Evolutionary conservation across 2,329 filamentous ascomycete genomes (phyloP).

Genomic region (Fusarium fujikuroi): DNA sequence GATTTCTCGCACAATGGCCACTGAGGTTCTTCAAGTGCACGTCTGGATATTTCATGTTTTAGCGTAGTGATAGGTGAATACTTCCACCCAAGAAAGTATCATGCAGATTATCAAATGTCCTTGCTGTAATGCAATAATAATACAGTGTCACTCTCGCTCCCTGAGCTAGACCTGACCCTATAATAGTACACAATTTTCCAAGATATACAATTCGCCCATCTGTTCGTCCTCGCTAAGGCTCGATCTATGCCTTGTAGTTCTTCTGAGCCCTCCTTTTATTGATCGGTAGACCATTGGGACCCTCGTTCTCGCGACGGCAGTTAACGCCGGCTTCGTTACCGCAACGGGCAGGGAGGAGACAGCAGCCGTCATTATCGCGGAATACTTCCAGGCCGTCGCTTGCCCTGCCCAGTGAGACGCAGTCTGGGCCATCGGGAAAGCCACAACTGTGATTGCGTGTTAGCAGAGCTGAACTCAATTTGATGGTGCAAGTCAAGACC

Average conservation of each 20-base stretch:
- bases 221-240: not conserved
- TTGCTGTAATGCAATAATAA: not conserved
- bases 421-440: not conserved
- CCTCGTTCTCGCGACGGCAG: constrained; percentile 2
- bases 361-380: not conserved
- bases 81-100: rapidly evolving
- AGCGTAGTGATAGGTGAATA: not conserved
- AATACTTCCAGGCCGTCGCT: not conserved
- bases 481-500: rapidly evolving
- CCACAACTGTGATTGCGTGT: not conserved
- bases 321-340: not conserved
- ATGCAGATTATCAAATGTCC: too few relatives aligned
- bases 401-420: not conserved
- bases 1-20: not conserved
- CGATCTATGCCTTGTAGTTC: not conserved
- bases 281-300: not conserved
- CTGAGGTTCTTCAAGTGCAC: rapidly evolving
- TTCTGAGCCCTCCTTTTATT: not conserved
- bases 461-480: not conserved
- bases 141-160: not conserved
- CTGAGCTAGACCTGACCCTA: too few relatives aligned
- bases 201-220: too few relatives aligned
- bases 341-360: not conserved
- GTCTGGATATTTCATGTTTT: not conserved
- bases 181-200: not conserved